Conservation (phyloP, 805 yeast species). For the Pichia paraexigua region DNA sequence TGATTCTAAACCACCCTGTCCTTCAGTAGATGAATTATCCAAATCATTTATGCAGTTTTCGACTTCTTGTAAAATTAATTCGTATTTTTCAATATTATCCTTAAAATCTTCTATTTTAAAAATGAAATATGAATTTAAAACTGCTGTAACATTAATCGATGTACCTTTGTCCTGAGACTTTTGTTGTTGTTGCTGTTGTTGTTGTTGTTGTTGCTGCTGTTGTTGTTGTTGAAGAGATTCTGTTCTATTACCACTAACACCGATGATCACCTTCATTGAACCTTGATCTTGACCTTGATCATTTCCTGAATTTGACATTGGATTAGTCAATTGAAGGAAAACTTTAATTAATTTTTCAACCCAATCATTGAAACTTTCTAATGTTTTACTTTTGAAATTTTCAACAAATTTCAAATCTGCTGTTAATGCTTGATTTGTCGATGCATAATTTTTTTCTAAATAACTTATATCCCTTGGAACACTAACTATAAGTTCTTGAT, state of each 20-base stretch:
- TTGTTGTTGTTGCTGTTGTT: slow-evolving; percentile 16
- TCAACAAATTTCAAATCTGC: slow-evolving; percentile 40
- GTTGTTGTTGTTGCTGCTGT: slow-evolving; percentile 20
- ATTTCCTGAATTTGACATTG: slow-evolving; percentile 21
- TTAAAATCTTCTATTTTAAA: slow-evolving; percentile 35
- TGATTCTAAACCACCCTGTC: slow-evolving; percentile 36
- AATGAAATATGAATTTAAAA: slow-evolving; percentile 43
- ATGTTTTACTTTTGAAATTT: slow-evolving; percentile 33
- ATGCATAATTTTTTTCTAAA: slow-evolving; percentile 50
- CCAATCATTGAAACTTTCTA: slow-evolving; percentile 32
- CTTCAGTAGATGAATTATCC: slow-evolving; percentile 26
- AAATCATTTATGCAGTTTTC: slow-evolving; percentile 58
- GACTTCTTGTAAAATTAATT: slow-evolving; percentile 42
- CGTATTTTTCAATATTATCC: slow-evolving; percentile 42
- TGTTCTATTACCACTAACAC: slow-evolving; percentile 26
- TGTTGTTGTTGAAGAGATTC: slow-evolving; percentile 10
- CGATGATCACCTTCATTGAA: slow-evolving; percentile 22
- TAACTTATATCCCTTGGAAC: slow-evolving; percentile 68
- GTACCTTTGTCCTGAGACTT: slow-evolving; percentile 15
- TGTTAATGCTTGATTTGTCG: slow-evolving; percentile 56
- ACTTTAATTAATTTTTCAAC: slow-evolving; percentile 32
- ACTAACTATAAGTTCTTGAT: slow-evolving; percentile 54
- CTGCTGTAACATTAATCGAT: slow-evolving; percentile 43
- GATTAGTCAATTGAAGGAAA: slow-evolving; percentile 30
- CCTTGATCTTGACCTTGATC: slow-evolving; percentile 19